Conservation (phyloP, 805 yeast genomes). For the Yamadazyma kitorensis region DNA sequence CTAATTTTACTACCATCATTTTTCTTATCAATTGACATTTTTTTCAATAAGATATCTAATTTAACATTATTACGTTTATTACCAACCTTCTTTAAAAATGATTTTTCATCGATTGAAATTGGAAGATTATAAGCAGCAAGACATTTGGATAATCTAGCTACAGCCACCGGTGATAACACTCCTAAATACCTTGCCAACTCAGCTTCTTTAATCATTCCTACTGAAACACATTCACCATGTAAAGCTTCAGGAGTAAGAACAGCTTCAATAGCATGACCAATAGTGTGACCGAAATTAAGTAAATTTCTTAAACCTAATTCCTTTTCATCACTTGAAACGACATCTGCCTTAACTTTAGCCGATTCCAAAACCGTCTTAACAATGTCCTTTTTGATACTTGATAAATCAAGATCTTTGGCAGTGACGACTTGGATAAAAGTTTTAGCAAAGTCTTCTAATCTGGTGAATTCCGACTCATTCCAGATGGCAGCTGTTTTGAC, state of each 20-base stretch:
- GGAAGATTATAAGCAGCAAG: conserved; percentile 86
- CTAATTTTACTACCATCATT: conserved; percentile 91
- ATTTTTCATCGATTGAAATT: conserved; percentile 67
- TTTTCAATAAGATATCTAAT: conserved; percentile 67
- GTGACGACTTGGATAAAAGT: conserved; percentile 65
- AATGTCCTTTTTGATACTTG: conserved; percentile 68
- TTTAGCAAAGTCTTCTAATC: conserved; percentile 76
- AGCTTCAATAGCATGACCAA: conserved; percentile 99
- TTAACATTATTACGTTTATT: conserved; percentile 62
- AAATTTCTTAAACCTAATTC: conserved; percentile 92
- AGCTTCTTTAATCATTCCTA: conserved; percentile 93
- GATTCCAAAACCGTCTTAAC: conserved; percentile 81
- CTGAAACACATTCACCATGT: conserved; percentile 99
- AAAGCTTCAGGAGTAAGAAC: conserved; percentile 91
- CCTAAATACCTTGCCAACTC: conserved; percentile 93
- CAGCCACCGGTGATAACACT: conserved; percentile 86
- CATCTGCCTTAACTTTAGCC: conserved; percentile 87
- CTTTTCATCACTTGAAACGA: conserved; percentile 90
- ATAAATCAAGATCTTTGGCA: conserved; percentile 46
- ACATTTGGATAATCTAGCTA: conserved; percentile 82
- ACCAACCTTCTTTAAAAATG: conserved; percentile 63
- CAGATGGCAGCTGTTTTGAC: conserved; percentile 98
- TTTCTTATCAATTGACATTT: conserved; percentile 95
- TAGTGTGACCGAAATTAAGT: conserved; percentile 93
- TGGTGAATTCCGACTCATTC: conserved; percentile 83